Evolutionary conservation across 768 basidiomycete species (phyloP).

Genomic region (Harrya chromipes): DNA sequence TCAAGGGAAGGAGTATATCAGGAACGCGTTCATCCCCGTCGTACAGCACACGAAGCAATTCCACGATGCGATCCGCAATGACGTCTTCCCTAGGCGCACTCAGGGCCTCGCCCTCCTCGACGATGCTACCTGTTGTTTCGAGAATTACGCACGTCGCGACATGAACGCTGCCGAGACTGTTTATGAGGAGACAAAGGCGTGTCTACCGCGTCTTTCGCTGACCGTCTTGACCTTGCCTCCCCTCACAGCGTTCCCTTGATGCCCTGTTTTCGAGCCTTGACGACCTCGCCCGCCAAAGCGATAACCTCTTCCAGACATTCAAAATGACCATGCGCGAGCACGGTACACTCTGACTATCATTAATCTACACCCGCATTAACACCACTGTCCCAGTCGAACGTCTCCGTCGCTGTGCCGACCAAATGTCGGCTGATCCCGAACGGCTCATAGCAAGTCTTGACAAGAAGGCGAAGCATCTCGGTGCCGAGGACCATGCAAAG

Average conservation of each 20-base stretch:
- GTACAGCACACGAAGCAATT: constrained; percentile 33
- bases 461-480: constrained; percentile 45
- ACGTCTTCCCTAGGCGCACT: constrained; percentile 31
- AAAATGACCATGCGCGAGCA: constrained; percentile 42
- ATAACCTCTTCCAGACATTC: constrained; percentile 49
- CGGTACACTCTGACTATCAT: constrained; percentile 36
- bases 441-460: constrained; percentile 50
- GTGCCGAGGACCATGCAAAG: constrained; percentile 31
- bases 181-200: constrained; percentile 44
- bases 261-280: constrained; percentile 44
- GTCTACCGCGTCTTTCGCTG: constrained; percentile 13
- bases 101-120: constrained; percentile 52
- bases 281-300: constrained; percentile 46
- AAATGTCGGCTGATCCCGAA: constrained; percentile 51
- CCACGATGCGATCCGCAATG: constrained; percentile 33
- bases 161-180: constrained; percentile 40
- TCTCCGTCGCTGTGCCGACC: constrained; percentile 39
- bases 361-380: constrained; percentile 1
- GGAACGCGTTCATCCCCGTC: constrained; percentile 35
- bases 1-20: constrained; percentile 29
- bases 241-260: constrained; percentile 40
- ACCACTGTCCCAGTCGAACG: constrained; percentile 39
- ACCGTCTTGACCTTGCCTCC: constrained; percentile 13
- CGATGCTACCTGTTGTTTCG: constrained; percentile 51
- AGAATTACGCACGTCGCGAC: constrained; percentile 42